Evolutionary conservation across 345 rosid species (phyloP).

Genomic region (Diplotaxis tenuifolia): DNA sequence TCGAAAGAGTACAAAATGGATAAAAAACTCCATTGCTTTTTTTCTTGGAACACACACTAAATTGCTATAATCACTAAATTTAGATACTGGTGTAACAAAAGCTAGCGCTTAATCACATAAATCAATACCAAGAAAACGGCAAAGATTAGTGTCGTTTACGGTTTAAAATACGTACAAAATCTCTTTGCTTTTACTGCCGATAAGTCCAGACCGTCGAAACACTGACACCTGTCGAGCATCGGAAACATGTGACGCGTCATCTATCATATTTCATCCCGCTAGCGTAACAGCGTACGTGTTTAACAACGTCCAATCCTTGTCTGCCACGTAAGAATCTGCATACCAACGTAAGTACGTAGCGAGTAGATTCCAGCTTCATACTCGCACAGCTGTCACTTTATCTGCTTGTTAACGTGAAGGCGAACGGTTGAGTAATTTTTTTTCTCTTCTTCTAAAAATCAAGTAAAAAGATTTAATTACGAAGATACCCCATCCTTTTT

Average conservation of each 20-base stretch:
- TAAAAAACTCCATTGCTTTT: too few relatives aligned
- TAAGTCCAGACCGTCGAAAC: neutral
- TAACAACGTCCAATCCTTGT: neutral
- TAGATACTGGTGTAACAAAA: neutral
- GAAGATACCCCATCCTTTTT: conserved; percentile 1
- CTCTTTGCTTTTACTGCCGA: neutral
- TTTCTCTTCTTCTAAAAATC: neutral
- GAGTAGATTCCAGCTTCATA: neutral
- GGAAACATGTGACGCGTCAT: conserved; percentile 12
- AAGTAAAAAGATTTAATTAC: conserved; percentile 4
- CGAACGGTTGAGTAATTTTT: neutral
- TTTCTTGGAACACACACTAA: too few relatives aligned
- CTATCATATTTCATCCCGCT: neutral
- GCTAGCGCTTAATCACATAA: neutral
- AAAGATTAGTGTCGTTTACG: neutral
- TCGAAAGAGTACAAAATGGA: too few relatives aligned
- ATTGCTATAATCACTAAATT: neutral
- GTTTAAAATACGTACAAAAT: neutral
- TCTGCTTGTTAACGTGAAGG: conserved; percentile 17
- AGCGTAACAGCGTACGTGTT: neutral
- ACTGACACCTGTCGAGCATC: conserved; percentile 6
- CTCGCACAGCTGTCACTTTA: neutral
- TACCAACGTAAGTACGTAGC: neutral
- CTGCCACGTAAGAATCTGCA: conserved; percentile 6
- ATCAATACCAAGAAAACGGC: neutral